Percentiles rank a stretch among this genome's conserved stretches.
phyloP scores from a whole-genome alignment of 441 rosid species.

The Erodium trifolium region DNA sequence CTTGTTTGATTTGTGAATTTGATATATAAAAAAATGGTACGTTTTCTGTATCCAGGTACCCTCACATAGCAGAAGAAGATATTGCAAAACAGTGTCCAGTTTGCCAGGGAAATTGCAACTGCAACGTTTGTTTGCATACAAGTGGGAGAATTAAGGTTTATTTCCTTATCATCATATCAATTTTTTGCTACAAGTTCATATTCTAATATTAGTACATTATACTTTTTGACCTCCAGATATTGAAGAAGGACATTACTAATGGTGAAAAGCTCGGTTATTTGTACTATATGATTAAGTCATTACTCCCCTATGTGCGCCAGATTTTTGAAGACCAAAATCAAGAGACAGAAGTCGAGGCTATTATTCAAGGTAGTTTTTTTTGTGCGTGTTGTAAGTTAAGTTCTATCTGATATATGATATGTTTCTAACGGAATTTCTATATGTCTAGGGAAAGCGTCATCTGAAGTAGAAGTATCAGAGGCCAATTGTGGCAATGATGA shows the following conservation, averaged over 20 bases:
- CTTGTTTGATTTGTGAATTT: constrained; percentile 7
- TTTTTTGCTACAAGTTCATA: background rate
- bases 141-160: constrained; percentile 59
- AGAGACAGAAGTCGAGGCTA: constrained; percentile 55
- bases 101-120: constrained; percentile 72
- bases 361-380: constrained; percentile 39
- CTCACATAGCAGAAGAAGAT: constrained; percentile 42
- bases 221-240: constrained; percentile 36
- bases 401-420: background rate
- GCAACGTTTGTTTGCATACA: constrained; percentile 59
- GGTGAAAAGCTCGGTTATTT: constrained; percentile 46
- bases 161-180: constrained; percentile 8
- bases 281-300: constrained; percentile 37
- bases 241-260: constrained; percentile 33
- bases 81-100: constrained; percentile 55
- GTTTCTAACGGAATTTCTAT: background rate
- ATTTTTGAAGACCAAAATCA: constrained; percentile 42
- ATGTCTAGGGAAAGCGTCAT: constrained; percentile 29
- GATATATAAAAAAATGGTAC: too few relatives aligned
- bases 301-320: constrained; percentile 56
- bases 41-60: constrained; percentile 46
- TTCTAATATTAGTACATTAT: constrained; percentile 14
- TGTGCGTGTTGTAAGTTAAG: background rate
- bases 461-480: constrained; percentile 34
- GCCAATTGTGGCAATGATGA: constrained; percentile 14